Percentiles rank a stretch among this genome's conserved stretches.
Evolutionary conservation across 352 stramenopile species (phyloP).

Genomic region (Thalassiosira oceanica): DNA sequence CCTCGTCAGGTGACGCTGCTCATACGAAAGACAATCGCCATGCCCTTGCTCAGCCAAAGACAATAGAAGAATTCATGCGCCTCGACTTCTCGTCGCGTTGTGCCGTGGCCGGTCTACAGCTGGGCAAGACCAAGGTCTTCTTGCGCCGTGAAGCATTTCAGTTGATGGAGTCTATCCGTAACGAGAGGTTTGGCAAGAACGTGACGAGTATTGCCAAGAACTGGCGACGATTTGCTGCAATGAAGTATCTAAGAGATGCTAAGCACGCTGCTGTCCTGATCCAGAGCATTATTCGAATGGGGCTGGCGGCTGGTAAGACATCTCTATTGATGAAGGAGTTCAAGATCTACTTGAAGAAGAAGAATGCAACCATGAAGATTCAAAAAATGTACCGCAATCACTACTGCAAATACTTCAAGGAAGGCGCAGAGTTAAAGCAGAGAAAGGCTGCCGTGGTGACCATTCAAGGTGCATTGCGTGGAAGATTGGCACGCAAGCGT

Average conservation of each 20-base stretch:
- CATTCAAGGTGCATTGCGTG: conserved; percentile 41
- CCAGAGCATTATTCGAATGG: conserved; percentile 62
- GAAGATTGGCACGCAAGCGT: conserved; percentile 26
- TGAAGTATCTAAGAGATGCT: conserved; percentile 31
- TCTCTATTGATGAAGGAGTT: conserved; percentile 40
- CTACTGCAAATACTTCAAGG: conserved; percentile 18
- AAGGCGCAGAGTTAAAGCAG: conserved; percentile 32
- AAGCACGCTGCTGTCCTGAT: conserved; percentile 53
- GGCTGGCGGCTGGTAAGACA: conserved; percentile 27
- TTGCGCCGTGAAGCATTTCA: conserved; percentile 77
- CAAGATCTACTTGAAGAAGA: conserved; percentile 38
- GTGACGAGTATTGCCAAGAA: conserved; percentile 71
- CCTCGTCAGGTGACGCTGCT: neutral
- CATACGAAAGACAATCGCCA: conserved; percentile 11
- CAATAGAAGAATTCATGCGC: conserved; percentile 60
- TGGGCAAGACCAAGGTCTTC: conserved; percentile 81
- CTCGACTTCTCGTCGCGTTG: conserved; percentile 70
- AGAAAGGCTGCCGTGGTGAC: conserved; percentile 30
- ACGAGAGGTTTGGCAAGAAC: conserved; percentile 71
- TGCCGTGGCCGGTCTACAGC: conserved; percentile 81
- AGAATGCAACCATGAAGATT: conserved; percentile 39
- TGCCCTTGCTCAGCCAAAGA: conserved; percentile 61
- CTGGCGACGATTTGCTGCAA: conserved; percentile 57
- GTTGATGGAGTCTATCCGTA: conserved; percentile 70
- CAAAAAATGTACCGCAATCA: conserved; percentile 41